Evolutionary conservation across 1,284 basidiomycete genomes (phyloP), one percentile per base, ranked within the genome.

Genomic region (Fomitiporia mediterranea): DNA sequence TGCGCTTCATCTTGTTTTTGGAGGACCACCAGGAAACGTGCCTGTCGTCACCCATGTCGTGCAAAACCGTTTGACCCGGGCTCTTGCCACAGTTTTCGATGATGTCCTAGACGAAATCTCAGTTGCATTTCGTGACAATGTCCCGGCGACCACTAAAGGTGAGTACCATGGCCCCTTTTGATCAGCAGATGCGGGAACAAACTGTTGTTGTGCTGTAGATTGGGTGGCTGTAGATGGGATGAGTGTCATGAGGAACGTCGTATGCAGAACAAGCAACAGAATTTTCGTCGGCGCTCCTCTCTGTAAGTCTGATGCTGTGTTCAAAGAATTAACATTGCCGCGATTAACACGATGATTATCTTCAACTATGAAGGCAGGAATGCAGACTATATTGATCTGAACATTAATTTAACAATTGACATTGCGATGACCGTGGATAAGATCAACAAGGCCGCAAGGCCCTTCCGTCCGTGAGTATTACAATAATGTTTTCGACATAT

Each of bases 231-330:
- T 75, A 13, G 67, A 63, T 2, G 68, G 68, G 1, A 61, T 69
- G 34, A 51, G 66, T 5, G 70, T 69, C 0, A 60, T 75, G 11
- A 69, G 70, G 65, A 64, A 70, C 23, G 68, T 80, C 28, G 69
- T 79, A 1, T 69, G 67, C 53, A 66, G 76, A 9, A 66, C 66
- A 13, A 68, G 66, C 51, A 75, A 76, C 56, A 66, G 76, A 6
- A 63, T 76, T 8, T 71, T 75, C 44, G 70, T 75, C 9, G 75
- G 74, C 4, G 58, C 67, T 19, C 72, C 74, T 7, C 56, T 73
- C 6, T 77, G 75, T 73, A 56, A 47, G 67, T 64, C 23, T 32
- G 28, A 23, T 25, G 6, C n/a, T 25, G 30, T 30, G 2, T 25
- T 19, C 13, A 4, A 46, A 30, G 32, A 25, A 23, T 3, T 4